Percentiles rank a stretch among this genome's conserved stretches.
Conservation (phyloP, 2,329 filamentous ascomycete species). For the Ramularia collo-cygni region DNA sequence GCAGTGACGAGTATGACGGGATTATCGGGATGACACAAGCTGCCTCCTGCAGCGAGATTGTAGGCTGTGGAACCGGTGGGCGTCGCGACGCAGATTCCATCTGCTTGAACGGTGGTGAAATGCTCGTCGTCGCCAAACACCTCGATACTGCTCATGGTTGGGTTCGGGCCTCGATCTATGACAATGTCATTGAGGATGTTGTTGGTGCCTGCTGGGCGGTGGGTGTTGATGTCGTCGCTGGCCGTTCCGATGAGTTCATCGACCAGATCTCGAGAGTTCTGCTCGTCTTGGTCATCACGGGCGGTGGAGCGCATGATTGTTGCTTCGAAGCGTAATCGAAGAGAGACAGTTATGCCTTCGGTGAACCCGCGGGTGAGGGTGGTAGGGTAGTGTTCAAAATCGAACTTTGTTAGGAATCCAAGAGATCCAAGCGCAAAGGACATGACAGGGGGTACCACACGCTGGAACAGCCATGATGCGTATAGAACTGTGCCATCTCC, state of each 20-base stretch:
- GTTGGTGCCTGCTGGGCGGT: slow-evolving; percentile 73
- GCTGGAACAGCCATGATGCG: slow-evolving; percentile 88
- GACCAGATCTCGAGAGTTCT: slow-evolving; percentile 59
- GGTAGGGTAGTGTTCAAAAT: slow-evolving; percentile 67
- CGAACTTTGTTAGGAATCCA: slow-evolving; percentile 82
- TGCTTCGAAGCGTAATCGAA: slow-evolving; percentile 84
- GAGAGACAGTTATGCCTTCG: slow-evolving; percentile 80
- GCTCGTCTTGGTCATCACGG: slow-evolving; percentile 31
- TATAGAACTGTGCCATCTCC: slow-evolving; percentile 83
- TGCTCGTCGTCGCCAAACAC: slow-evolving; percentile 93
- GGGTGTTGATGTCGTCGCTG: slow-evolving; percentile 74
- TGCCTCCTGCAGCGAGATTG: slow-evolving; percentile 91
- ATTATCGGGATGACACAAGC: slow-evolving; percentile 90
- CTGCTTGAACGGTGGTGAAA: slow-evolving; percentile 87
- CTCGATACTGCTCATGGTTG: slow-evolving; percentile 88
- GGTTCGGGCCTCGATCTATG: slow-evolving; percentile 85
- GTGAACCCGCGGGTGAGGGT: slow-evolving; percentile 55
- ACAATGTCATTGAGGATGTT: slow-evolving; percentile 98
- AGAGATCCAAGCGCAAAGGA: slow-evolving; percentile 79
- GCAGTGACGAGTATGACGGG: slow-evolving; percentile 91
- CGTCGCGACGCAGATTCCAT: slow-evolving; percentile 88
- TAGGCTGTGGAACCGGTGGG: slow-evolving; percentile 94
- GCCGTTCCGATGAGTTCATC: slow-evolving; percentile 87
- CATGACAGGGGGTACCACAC: slow-evolving; percentile 75
- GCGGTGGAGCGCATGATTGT: slow-evolving; percentile 78